These are phyloP conservation scores for Kodamaea alishanica DNA, from an alignment of 1,139 yeast species.

Conservation along the genomic window DNA sequence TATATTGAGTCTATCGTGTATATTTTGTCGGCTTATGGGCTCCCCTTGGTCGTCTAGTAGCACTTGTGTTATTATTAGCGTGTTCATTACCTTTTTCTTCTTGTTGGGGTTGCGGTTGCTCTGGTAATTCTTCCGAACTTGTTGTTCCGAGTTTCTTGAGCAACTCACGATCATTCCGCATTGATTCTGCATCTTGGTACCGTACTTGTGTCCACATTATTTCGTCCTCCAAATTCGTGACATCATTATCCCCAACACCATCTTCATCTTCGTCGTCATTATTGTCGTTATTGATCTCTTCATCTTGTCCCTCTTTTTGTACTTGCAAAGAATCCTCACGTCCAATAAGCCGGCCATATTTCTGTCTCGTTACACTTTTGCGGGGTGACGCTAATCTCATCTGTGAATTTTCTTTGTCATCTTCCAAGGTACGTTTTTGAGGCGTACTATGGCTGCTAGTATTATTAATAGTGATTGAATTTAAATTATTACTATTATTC, in stretches of 20 bases:
- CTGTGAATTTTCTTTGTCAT: constrained; percentile 7
- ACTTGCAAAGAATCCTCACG: constrained; percentile 8
- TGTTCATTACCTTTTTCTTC: constrained; percentile 1
- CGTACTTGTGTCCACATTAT: constrained; percentile 28
- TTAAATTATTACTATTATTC: neutral
- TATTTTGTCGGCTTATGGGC: constrained; percentile 5
- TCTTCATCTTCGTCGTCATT: constrained; percentile 6
- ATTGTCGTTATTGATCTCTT: neutral
- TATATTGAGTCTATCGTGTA: constrained; percentile 1
- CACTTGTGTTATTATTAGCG: too few species aligned
- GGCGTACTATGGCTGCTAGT: neutral
- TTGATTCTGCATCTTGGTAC: constrained; percentile 30
- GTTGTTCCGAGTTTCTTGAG: constrained; percentile 23
- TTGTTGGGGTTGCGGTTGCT: constrained; percentile 5
- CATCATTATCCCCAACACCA: constrained; percentile 16
- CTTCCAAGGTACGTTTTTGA: constrained; percentile 3
- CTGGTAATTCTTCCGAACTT: constrained; percentile 3
- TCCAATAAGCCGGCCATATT: constrained; percentile 35
- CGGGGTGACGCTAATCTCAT: constrained; percentile 41
- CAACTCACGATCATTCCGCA: constrained; percentile 24
- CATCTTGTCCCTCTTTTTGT: neutral
- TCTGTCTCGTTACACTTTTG: constrained; percentile 24
- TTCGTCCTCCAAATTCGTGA: constrained; percentile 21
- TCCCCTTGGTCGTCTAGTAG: constrained; percentile 3
- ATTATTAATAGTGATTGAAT: neutral